Evolutionary conservation across 192 early-diverging fungal species (phyloP).

Genomic region (Bifiguratus adelaidae): DNA sequence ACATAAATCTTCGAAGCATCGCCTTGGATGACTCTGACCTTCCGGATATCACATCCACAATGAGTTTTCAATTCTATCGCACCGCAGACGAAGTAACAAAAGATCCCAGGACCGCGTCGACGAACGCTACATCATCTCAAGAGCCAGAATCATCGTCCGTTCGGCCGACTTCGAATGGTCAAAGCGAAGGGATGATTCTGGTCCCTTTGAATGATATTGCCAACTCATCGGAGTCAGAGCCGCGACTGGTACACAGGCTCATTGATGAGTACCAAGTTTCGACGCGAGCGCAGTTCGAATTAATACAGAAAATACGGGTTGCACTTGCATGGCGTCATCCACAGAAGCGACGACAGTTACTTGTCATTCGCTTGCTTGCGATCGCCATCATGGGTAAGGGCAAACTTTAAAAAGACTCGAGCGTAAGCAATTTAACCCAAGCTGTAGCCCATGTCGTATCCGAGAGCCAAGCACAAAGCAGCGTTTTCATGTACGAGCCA

Average conservation of each 20-base stretch:
- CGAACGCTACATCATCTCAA: conserved; percentile 3
- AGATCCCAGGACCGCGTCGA: conserved; percentile 1
- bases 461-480: conserved; percentile 51
- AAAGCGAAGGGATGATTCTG: conserved; percentile 41
- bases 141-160: conserved; percentile 5
- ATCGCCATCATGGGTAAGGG: conserved; percentile 63
- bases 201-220: conserved; percentile 35
- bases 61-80: conserved; percentile 60
- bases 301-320: conserved; percentile 73
- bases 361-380: conserved; percentile 68
- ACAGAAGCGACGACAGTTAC: conserved; percentile 39
- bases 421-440: conserved; percentile 5
- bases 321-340: conserved; percentile 43
- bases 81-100: conserved; percentile 5
- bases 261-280: conserved; percentile 60
- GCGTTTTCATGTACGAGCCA: conserved; percentile 82
- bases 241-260: conserved; percentile 47
- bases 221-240: conserved; percentile 23
- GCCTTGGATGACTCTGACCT: conserved; percentile 22
- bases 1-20: conserved; percentile 34
- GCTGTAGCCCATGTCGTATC: conserved; percentile 41
- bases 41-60: conserved; percentile 19
- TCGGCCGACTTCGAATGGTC: neutral
- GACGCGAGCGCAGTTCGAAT: conserved; percentile 57
- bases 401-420: conserved; percentile 24